Conservation (phyloP, 2,329 filamentous ascomycete genomes). For the Blastomyces silverae region DNA sequence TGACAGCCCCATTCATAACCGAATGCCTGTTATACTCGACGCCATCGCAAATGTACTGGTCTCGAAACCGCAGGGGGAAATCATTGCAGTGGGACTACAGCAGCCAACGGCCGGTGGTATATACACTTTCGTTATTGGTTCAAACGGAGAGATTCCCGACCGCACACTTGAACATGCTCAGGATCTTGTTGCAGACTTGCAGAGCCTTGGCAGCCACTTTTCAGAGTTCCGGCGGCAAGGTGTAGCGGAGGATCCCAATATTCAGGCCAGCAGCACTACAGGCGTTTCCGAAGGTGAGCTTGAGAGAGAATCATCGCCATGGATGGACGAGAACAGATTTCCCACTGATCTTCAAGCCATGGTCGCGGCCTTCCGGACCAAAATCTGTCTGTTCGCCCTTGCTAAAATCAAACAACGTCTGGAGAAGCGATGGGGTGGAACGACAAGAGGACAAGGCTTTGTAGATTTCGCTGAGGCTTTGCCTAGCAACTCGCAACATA, state of each 20-base stretch:
- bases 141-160: background rate
- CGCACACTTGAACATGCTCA: background rate
- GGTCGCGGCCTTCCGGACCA: background rate
- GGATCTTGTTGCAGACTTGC: background rate
- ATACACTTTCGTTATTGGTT: conserved; percentile 3
- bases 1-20: background rate
- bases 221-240: background rate
- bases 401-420: background rate
- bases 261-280: background rate
- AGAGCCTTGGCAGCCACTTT: background rate
- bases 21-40: background rate
- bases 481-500: background rate
- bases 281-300: background rate
- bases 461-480: background rate
- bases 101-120: background rate
- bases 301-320: background rate
- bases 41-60: conserved; percentile 1
- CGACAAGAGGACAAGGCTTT: background rate
- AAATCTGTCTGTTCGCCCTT: background rate
- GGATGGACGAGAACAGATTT: background rate
- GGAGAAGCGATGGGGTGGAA: background rate
- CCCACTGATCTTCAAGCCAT: background rate
- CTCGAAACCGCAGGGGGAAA: background rate
- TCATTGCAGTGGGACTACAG: conserved; percentile 7
- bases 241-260: background rate